Evolutionary conservation across 345 rosid genomes (phyloP).

Genomic region (Eucalyptus curtisii): DNA sequence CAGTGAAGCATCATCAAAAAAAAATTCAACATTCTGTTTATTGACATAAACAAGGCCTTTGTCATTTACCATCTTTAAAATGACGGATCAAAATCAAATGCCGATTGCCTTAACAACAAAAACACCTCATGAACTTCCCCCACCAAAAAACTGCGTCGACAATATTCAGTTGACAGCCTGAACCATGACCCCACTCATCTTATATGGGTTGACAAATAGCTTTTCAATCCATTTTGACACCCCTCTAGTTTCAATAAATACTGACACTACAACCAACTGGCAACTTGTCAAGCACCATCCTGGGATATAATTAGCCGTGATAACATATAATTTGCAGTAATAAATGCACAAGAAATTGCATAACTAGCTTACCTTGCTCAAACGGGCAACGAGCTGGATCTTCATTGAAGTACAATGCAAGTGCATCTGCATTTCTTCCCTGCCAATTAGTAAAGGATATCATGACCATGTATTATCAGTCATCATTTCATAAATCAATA

Average conservation of each 20-base stretch:
- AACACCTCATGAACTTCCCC: background rate
- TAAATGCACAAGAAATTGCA: background rate
- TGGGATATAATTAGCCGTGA: background rate
- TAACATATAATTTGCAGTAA: background rate
- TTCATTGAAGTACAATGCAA: constrained; percentile 88
- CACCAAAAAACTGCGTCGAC: background rate
- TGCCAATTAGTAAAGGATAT: constrained; percentile 13
- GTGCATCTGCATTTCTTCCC: constrained; percentile 99
- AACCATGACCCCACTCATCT: background rate
- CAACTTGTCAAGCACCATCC: background rate
- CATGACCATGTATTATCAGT: background rate
- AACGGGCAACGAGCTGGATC: constrained; percentile 94
- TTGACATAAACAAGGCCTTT: background rate
- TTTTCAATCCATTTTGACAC: background rate
- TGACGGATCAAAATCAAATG: background rate
- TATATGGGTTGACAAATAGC: background rate
- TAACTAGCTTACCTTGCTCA: constrained; percentile 72
- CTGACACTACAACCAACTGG: background rate
- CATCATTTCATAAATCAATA: background rate
- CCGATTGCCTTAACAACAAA: background rate
- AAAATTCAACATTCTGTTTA: background rate
- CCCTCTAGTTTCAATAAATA: background rate
- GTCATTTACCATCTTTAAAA: background rate
- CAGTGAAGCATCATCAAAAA: background rate
- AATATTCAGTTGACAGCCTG: background rate